Evolutionary conservation across 768 basidiomycete genomes (phyloP), one percentile per base, ranked within the genome.

Genomic region (Auriculariales sp.): DNA sequence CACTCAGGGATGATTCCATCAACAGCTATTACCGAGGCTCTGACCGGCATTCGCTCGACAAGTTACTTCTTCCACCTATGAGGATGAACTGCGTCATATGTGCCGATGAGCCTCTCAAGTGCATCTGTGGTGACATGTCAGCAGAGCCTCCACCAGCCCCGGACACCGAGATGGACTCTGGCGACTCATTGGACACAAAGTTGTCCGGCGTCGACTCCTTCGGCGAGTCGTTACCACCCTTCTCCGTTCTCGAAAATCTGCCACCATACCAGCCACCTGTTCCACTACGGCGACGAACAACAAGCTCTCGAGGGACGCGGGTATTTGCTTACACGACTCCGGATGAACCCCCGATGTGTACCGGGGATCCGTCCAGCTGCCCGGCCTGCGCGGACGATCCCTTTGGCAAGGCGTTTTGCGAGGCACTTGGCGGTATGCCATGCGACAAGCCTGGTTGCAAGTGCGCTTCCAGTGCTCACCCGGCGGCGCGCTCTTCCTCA

Each of bases 321-420:
- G 39, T 44, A 25, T 44, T 44, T 19, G 12, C 12, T 10, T 44
- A 4, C 44, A 51, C 48, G 46, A 28, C 54, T n/a, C 22, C 27
- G 22, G 22, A 44, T 11, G 39, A n/a, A 49, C 25, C 46, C 31
- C 45, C 27, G 29, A 28, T 51, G 29, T 93, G 90, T 62, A 84
- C 88, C 15, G 90, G 90, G 11, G 87, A 93, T 59, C 90, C 90
- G 2, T 71, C 75, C 7, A 90, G 91, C 62, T 93, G 90, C 59
- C 62, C 75, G 48, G 90, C 88, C 3, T 93, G 90, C 60, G 81
- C 80, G 3, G 81, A 85, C 57, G 90, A 92, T 61, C 72, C 74
- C 19, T 92, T 92, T 55, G 89, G 89, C 9, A 81, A 83, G 59
- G 89, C 87, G 4, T 93, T 93, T 62, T 93, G 90, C 61, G 71